phyloP scores from a whole-genome alignment of 306 rosid species.

The Herpetospermum pedunculosum region DNA sequence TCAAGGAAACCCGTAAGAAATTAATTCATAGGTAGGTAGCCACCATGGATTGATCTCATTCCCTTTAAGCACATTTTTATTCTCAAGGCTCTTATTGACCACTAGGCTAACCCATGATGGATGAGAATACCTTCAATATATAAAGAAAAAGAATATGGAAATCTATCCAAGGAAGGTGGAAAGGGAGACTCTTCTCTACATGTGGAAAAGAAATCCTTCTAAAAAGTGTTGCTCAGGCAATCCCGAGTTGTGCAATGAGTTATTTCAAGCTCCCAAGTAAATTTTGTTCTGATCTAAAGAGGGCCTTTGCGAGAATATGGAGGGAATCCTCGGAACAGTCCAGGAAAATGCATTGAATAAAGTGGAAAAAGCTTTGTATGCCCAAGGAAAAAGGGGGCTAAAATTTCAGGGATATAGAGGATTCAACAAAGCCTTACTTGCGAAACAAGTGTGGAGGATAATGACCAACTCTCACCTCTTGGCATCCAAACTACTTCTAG shows the following conservation, averaged over 20 bases:
- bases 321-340: background rate
- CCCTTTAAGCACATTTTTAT: too few species aligned
- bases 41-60: too few species aligned
- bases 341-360: background rate
- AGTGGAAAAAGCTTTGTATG: background rate
- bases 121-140: background rate
- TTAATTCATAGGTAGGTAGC: too few species aligned
- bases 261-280: background rate
- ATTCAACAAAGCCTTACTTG: background rate
- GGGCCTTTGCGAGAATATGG: background rate
- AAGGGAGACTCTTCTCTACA: background rate
- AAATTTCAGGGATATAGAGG: background rate
- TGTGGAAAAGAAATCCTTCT: background rate
- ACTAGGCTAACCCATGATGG: too few species aligned
- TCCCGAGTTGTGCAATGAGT: background rate
- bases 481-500: background rate
- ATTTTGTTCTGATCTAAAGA: background rate
- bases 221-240: background rate
- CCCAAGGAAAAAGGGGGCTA: background rate
- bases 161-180: background rate
- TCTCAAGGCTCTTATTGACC: too few species aligned
- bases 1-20: too few species aligned
- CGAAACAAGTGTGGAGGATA: background rate
- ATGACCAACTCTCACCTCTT: background rate
- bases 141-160: background rate